Conservation (phyloP, 2,329 filamentous ascomycete species). For the Chaetothyriales sp. region DNA sequence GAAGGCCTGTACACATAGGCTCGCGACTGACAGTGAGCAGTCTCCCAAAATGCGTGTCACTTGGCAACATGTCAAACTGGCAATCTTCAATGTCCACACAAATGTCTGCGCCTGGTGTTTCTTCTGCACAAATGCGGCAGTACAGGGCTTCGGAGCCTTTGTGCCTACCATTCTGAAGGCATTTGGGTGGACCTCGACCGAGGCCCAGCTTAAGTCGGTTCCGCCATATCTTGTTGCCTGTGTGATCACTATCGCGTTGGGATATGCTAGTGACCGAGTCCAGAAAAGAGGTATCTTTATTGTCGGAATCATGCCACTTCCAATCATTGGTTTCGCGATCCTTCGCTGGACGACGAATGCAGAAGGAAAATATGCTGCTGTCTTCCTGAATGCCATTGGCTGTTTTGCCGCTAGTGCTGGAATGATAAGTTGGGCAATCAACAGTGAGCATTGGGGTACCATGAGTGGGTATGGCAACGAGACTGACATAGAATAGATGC, state of each 20-base stretch:
- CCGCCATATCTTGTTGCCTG: conserved; percentile 63
- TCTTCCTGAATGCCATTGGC: conserved; percentile 71
- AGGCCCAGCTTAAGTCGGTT: conserved; percentile 58
- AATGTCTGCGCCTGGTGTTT: conserved; percentile 12
- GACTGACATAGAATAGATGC: conserved; percentile 2
- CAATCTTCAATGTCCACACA: conserved; percentile 17
- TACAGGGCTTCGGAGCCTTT: conserved; percentile 29
- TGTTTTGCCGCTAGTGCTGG: conserved; percentile 83
- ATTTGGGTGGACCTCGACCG: conserved; percentile 33
- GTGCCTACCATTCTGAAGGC: conserved; percentile 29
- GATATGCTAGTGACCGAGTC: conserved; percentile 64
- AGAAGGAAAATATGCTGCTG: conserved; percentile 57
- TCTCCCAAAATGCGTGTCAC: conserved; percentile 6
- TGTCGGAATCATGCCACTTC: conserved; percentile 52
- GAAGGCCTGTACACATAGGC: conserved; percentile 1
- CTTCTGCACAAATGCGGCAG: conserved; percentile 18
- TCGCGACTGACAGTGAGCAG: conserved; percentile 10
- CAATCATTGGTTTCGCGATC: conserved; percentile 62
- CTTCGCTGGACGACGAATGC: conserved; percentile 55
- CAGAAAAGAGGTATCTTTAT: conserved; percentile 64
- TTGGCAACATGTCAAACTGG: conserved; percentile 8
- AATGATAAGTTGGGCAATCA: conserved; percentile 69
- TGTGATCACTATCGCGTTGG: conserved; percentile 52
- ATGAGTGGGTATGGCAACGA: background rate
- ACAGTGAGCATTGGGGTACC: conserved; percentile 37